Conservation (phyloP, 352 stramenopile species). For the Pythium aristosporum region DNA sequence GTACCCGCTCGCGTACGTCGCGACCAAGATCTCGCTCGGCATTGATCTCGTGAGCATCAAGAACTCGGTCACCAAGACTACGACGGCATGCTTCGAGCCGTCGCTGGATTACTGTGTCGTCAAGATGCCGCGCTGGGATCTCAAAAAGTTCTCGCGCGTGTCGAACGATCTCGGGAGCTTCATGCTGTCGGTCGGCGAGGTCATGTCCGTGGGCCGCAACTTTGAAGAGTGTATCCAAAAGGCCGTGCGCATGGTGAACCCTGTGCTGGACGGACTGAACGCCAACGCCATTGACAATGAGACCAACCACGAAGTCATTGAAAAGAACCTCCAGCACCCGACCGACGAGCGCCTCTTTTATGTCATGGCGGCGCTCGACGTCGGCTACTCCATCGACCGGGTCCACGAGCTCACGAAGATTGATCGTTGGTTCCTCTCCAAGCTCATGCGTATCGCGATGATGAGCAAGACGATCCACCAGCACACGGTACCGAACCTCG, state of each 20-base stretch:
- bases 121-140: conserved; percentile 96
- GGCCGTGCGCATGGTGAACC: conserved; percentile 93
- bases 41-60: conserved; percentile 89
- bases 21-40: conserved; percentile 92
- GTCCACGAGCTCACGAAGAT: conserved; percentile 99
- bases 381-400: conserved; percentile 92
- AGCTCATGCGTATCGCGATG: conserved; percentile 71
- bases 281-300: conserved; percentile 73
- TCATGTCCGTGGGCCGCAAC: conserved; percentile 96
- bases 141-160: conserved; percentile 95
- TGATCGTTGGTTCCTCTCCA: conserved; percentile 98
- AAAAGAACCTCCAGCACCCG: conserved; percentile 60
- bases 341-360: conserved; percentile 85
- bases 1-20: conserved; percentile 96
- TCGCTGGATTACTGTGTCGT: conserved; percentile 96
- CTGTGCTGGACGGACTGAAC: conserved; percentile 51
- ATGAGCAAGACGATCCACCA: conserved; percentile 84
- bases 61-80: conserved; percentile 90
- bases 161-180: conserved; percentile 90
- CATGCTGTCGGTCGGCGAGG: conserved; percentile 96
- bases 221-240: conserved; percentile 98
- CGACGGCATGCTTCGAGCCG: conserved; percentile 95
- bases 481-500: conserved; percentile 55
- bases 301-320: conserved; percentile 64
- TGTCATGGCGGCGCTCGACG: conserved; percentile 84